These are phyloP conservation scores for Gossypium aridum DNA, from an alignment of 441 rosid species.

Conservation along the genomic window DNA sequence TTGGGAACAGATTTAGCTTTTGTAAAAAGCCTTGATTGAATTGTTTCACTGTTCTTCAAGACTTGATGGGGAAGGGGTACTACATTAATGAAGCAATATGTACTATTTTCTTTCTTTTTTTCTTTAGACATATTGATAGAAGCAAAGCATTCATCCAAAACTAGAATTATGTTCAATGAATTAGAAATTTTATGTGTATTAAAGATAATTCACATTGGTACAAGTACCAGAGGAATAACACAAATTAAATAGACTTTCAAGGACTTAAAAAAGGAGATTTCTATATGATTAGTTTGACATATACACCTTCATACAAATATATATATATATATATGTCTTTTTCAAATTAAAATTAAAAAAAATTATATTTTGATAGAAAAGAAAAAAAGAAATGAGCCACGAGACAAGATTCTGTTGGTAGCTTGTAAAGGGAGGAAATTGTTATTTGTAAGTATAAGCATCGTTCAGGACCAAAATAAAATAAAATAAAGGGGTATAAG, in stretches of 20 bases:
- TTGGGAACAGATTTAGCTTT: no score
- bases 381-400: slow-evolving; percentile 7
- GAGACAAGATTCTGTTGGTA: slow-evolving; percentile 56
- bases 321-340: slow-evolving; percentile 26
- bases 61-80: neutral
- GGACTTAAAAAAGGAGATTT: neutral
- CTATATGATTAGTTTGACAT: no score
- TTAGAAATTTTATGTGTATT: no score
- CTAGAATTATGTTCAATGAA: neutral
- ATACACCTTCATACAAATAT: no score
- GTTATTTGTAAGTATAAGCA: slow-evolving; percentile 75
- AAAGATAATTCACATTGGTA: neutral
- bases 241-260: neutral
- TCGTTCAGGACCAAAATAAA: slow-evolving; percentile 15
- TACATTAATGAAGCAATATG: neutral
- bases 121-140: neutral
- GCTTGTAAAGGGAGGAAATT: slow-evolving; percentile 64
- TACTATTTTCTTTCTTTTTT: neutral
- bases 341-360: slow-evolving; percentile 10
- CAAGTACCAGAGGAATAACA: neutral
- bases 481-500: no score
- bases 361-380: neutral
- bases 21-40: neutral
- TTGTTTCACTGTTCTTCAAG: neutral
- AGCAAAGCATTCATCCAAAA: neutral